Percentiles rank a stretch among this genome's conserved stretches.
These are phyloP conservation scores for Phytophthora colocasiae DNA, from an alignment of 352 stramenopile genomes.

Conservation along the genomic window DNA sequence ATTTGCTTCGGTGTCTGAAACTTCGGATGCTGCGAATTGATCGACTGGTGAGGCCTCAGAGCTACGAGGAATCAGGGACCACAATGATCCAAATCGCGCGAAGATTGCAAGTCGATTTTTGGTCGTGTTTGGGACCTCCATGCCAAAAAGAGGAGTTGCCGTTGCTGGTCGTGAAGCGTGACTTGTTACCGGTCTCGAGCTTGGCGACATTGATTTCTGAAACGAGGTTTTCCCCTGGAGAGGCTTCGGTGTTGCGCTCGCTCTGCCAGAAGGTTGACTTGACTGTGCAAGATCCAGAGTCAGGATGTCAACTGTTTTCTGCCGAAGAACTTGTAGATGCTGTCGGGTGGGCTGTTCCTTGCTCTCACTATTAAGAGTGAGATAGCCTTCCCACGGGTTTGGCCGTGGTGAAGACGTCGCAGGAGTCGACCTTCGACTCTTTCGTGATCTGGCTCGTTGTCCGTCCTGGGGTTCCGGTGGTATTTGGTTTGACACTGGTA, in stretches of 20 bases:
- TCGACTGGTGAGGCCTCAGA: constrained; percentile 1
- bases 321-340: constrained; percentile 22
- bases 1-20: background rate
- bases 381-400: constrained; percentile 35
- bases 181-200: constrained; percentile 11
- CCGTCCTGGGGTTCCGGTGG: constrained; percentile 5
- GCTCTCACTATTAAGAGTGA: constrained; percentile 15
- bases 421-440: constrained; percentile 32
- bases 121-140: constrained; percentile 36
- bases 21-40: background rate
- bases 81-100: constrained; percentile 46
- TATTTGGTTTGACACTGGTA: constrained; percentile 14
- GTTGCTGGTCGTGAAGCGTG: constrained; percentile 7
- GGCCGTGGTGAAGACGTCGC: constrained; percentile 10
- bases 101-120: constrained; percentile 42
- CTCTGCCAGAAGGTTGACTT: constrained; percentile 12
- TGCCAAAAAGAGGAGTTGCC: constrained; percentile 39
- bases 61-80: constrained; percentile 46
- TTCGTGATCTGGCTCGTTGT: constrained; percentile 16
- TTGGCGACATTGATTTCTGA: constrained; percentile 12
- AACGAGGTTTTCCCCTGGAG: constrained; percentile 14
- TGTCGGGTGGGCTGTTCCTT: constrained; percentile 15
- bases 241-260: constrained; percentile 18
- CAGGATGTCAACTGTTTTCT: constrained; percentile 31
- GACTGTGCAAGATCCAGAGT: constrained; percentile 21